These are phyloP conservation scores for Metschnikowia arizonensis DNA, from an alignment of 805 yeast species.

Conservation along the genomic window DNA sequence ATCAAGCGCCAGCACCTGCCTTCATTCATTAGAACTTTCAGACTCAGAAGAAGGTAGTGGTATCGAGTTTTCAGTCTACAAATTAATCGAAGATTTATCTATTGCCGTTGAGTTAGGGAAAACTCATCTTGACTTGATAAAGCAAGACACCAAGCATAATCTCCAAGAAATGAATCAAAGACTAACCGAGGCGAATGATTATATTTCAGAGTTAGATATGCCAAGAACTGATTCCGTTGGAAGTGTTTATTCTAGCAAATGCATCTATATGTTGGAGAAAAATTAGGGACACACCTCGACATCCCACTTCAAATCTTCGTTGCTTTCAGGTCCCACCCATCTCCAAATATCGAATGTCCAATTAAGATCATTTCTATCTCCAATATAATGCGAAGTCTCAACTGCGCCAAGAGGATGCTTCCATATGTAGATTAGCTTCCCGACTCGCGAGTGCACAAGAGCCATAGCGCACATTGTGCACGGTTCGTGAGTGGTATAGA, in stretches of 20 bases:
- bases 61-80: background rate
- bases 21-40: background rate
- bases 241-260: background rate
- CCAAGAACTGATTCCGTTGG: background rate
- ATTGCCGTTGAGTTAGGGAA: background rate
- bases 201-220: background rate
- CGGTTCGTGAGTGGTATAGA: conserved; percentile 92
- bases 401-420: conserved; percentile 45
- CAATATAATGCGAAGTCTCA: conserved; percentile 70
- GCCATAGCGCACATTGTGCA: conserved; percentile 98
- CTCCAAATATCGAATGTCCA: conserved; percentile 85
- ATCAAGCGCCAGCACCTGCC: background rate
- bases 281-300: background rate
- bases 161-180: background rate
- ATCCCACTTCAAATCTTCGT: conserved; percentile 1
- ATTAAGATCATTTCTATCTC: conserved; percentile 68
- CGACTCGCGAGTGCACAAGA: conserved; percentile 80
- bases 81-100: background rate
- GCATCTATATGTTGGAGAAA: background rate
- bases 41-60: background rate
- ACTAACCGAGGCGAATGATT: background rate
- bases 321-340: conserved; percentile 45
- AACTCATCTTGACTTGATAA: background rate
- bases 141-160: background rate
- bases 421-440: conserved; percentile 58